A percentile compares a stretch with the other conserved stretches of the same genome.
Evolutionary conservation across 129 eudicot genomes (phyloP).

Genomic region (Helianthus tuberosus): DNA sequence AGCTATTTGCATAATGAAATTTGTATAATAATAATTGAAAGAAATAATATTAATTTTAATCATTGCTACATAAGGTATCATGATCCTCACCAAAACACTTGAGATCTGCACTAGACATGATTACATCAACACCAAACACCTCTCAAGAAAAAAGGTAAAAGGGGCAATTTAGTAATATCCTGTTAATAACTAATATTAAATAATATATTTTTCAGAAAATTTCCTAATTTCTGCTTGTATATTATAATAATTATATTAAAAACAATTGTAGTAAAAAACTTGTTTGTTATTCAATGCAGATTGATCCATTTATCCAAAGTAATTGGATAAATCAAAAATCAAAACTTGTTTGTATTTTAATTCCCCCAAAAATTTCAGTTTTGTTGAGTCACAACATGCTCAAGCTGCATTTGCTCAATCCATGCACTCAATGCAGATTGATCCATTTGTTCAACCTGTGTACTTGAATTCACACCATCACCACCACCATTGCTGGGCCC

Average conservation of each 20-base stretch:
- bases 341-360: not conserved
- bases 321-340: no score
- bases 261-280: conserved; percentile 27
- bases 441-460: conserved; percentile 47
- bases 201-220: conserved; percentile 32
- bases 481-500: conserved; percentile 8
- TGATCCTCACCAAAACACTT: conserved; percentile 45
- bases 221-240: conserved; percentile 41
- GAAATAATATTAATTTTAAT: conserved; percentile 33
- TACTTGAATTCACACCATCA: conserved; percentile 28
- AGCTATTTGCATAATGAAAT: conserved; percentile 7
- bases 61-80: conserved; percentile 47
- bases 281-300: no score
- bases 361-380: conserved; percentile 38
- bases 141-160: conserved; percentile 29
- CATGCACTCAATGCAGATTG: conserved; percentile 61
- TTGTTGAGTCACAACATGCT: conserved; percentile 62
- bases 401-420: conserved; percentile 88
- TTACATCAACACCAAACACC: conserved; percentile 24
- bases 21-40: conserved; percentile 12
- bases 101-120: conserved; percentile 36
- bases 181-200: conserved; percentile 30
- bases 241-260: conserved; percentile 36
- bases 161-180: conserved; percentile 5
- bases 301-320: no score